A percentile compares a stretch with the other conserved stretches of the same genome.
Evolutionary conservation across 805 yeast genomes (phyloP).

Genomic region (Candida alai): DNA sequence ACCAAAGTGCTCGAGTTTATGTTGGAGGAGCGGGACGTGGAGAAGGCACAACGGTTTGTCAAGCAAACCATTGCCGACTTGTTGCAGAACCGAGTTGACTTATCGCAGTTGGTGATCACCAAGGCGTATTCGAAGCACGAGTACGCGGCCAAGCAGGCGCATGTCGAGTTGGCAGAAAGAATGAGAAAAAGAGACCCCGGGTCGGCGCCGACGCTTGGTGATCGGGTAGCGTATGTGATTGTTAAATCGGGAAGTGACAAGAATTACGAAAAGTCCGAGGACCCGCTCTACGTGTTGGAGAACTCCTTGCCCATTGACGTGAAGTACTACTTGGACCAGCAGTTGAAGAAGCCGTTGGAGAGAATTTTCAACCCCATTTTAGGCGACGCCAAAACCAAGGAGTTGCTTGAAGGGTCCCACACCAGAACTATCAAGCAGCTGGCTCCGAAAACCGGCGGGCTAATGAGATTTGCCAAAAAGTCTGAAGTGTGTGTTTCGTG

Average conservation of each 20-base stretch:
- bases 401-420: slow-evolving; percentile 77
- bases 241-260: slow-evolving; percentile 75
- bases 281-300: slow-evolving; percentile 89
- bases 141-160: slow-evolving; percentile 96
- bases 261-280: slow-evolving; percentile 94
- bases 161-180: slow-evolving; percentile 91
- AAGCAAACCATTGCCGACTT: slow-evolving; percentile 86
- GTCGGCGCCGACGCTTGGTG: slow-evolving; percentile 94
- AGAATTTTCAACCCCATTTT: slow-evolving; percentile 94
- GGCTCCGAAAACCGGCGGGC: slow-evolving; percentile 78
- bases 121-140: slow-evolving; percentile 87
- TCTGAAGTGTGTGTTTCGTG: slow-evolving; percentile 88
- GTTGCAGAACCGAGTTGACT: slow-evolving; percentile 85
- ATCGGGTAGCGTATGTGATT: slow-evolving; percentile 96
- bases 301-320: slow-evolving; percentile 92
- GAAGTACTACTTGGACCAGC: slow-evolving; percentile 89
- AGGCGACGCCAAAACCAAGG: slow-evolving; percentile 80
- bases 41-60: slow-evolving; percentile 79
- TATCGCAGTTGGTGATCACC: slow-evolving; percentile 90
- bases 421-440: slow-evolving; percentile 72
- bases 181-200: slow-evolving; percentile 97
- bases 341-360: slow-evolving; percentile 84
- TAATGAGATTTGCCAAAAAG: slow-evolving; percentile 88
- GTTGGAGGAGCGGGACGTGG: slow-evolving; percentile 81
- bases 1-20: slow-evolving; percentile 84